Base-by-base conservation (phyloP, 257 asterid species). In the Ilex asprella region DNA sequence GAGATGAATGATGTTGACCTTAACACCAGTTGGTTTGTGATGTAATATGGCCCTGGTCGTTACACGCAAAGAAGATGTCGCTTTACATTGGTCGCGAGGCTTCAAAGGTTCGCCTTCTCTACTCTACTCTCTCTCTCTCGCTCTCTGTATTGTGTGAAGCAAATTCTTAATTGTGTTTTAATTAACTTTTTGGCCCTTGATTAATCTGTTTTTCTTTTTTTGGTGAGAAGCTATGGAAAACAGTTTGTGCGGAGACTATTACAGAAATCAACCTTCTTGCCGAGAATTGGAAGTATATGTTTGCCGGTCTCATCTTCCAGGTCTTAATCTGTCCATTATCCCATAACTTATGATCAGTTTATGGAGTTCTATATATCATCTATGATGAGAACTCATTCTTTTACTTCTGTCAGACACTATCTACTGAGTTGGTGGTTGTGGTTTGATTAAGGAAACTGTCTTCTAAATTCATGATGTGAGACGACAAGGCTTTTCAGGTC, bases 11-110 rank as follows among this genome's bases (percentile, higher is more conserved):
- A 71, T 69, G 76, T 70, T 60, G 75, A 50, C 68, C 66, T 39
- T 63, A 16, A 46, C 16, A 64, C 49, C 56, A 67, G 73, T 70
- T 64, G 73, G 76, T 65, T 81, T 74, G 64, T 82, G 86, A 78
- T 78, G 82, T 85, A 67, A 82, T 81, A 84, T 82, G 94, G 91
- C 64, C 70, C 69, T 82, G 76, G 59, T 75, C 10, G 11, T 49
- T 49, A 6, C 54, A 6, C 10, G 14, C 39, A 58, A 82, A 56
- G 27, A 78, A 66, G 73, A 91, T 91, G 98, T 84, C 98, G 87
- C 76, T 88, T 81, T 91, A 91, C 92, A 81, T 90, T 77, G 83
- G 96, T 83, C 95, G 97, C 78, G 97, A 87, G 83, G 90, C 95
- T 80, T 87, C 97, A 21, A 90, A 90, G 97, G 97, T 90, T 80